These are phyloP conservation scores for Ogataea ganodermae DNA, from an alignment of 805 yeast species.

Conservation along the genomic window DNA sequence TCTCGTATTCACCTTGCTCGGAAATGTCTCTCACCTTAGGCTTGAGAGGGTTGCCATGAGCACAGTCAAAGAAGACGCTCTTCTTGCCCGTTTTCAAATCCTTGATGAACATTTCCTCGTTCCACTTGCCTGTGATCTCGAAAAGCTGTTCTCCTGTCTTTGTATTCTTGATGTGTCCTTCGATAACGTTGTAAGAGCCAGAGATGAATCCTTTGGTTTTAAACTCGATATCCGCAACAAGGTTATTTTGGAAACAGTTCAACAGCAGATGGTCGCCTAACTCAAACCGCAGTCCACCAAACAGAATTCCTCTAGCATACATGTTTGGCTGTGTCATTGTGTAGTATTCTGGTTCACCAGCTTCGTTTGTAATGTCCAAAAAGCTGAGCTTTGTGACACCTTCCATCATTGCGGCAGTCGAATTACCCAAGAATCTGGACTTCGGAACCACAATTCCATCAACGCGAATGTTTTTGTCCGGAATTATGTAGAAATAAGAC, in stretches of 20 bases:
- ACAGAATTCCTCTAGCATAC: slow-evolving; percentile 89
- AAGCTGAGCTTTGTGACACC: slow-evolving; percentile 77
- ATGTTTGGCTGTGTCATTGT: slow-evolving; percentile 92
- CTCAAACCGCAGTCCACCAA: slow-evolving; percentile 88
- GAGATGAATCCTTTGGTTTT: slow-evolving; percentile 92
- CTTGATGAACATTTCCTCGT: slow-evolving; percentile 74
- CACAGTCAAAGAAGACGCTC: slow-evolving; percentile 60
- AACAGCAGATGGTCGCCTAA: slow-evolving; percentile 90
- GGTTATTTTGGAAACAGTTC: slow-evolving; percentile 57
- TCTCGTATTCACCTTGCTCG: slow-evolving; percentile 82
- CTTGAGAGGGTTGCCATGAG: slow-evolving; percentile 47
- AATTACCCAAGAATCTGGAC: slow-evolving; percentile 88
- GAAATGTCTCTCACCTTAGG: slow-evolving; percentile 77
- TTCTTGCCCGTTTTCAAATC: slow-evolving; percentile 44
- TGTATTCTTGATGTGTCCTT: slow-evolving; percentile 63
- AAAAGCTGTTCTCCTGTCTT: slow-evolving; percentile 56
- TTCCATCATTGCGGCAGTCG: slow-evolving; percentile 97
- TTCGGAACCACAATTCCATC: slow-evolving; percentile 90
- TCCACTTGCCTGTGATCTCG: slow-evolving; percentile 90
- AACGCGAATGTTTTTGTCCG: slow-evolving; percentile 75
- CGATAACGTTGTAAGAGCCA: slow-evolving; percentile 88
- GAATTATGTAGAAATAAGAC: slow-evolving; percentile 85
- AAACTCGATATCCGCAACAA: slow-evolving; percentile 83
- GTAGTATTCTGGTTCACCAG: slow-evolving; percentile 63
- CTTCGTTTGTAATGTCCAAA: slow-evolving; percentile 53